These are phyloP conservation scores for Citrus cavaleriei DNA, from an alignment of 345 rosid species.

Conservation along the genomic window DNA sequence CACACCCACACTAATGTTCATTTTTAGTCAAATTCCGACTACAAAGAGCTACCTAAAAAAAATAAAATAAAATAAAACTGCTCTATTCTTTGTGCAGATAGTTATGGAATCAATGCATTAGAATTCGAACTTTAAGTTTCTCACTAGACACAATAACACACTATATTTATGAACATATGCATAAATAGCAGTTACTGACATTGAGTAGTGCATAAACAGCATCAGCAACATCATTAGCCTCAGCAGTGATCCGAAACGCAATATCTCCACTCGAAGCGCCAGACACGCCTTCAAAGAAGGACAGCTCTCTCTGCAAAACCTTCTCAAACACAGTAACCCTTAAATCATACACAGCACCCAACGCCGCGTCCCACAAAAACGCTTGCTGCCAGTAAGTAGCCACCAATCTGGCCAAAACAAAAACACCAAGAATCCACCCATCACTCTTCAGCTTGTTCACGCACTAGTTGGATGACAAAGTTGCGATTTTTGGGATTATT, in stretches of 20 bases:
- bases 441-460: slow-evolving; percentile 17
- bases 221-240: slow-evolving; percentile 77
- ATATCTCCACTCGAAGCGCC: slow-evolving; percentile 75
- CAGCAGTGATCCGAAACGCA: slow-evolving; percentile 75
- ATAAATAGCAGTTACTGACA: slow-evolving; percentile 33
- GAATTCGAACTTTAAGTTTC: neutral
- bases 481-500: slow-evolving; percentile 44
- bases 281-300: slow-evolving; percentile 69
- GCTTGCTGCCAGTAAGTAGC: slow-evolving; percentile 75
- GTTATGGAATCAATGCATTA: neutral
- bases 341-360: slow-evolving; percentile 46
- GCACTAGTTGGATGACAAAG: neutral
- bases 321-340: slow-evolving; percentile 60
- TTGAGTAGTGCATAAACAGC: slow-evolving; percentile 75
- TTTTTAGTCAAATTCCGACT: neutral
- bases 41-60: neutral
- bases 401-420: slow-evolving; percentile 47
- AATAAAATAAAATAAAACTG: no score
- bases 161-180: neutral
- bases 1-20: neutral
- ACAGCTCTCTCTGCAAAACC: slow-evolving; percentile 67
- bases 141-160: neutral
- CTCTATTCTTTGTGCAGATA: neutral
- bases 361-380: slow-evolving; percentile 79
- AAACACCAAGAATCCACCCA: slow-evolving; percentile 39